Evolutionary conservation across 768 basidiomycete genomes (phyloP).

Genomic region (Kwoniella sp.): DNA sequence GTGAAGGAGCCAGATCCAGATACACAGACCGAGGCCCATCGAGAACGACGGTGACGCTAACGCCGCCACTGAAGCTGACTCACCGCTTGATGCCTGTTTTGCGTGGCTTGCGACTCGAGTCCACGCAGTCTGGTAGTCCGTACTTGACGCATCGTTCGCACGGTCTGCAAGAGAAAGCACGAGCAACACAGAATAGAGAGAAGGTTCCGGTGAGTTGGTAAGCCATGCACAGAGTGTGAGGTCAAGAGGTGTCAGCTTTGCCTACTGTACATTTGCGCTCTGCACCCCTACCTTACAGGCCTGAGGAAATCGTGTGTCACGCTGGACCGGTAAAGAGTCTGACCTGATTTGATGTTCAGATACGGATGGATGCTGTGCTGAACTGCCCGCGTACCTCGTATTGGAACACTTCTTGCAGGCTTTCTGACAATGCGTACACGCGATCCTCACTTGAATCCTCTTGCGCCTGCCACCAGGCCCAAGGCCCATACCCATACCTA

Average conservation of each 20-base stretch:
- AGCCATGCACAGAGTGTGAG: neutral
- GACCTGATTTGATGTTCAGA: neutral
- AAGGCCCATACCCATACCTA: neutral
- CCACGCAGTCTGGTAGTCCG: constrained; percentile 46
- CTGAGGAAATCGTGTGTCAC: too few relatives aligned
- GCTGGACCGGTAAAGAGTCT: too few relatives aligned
- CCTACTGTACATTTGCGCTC: too few relatives aligned
- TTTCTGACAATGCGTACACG: constrained; percentile 55
- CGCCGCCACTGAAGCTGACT: too few relatives aligned
- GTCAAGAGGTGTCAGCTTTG: too few relatives aligned
- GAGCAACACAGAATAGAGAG: too few relatives aligned
- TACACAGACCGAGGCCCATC: too few relatives aligned
- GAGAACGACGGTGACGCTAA: too few relatives aligned
- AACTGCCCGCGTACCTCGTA: constrained; percentile 46
- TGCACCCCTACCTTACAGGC: too few relatives aligned
- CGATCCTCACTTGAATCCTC: constrained; percentile 49
- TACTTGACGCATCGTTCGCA: constrained; percentile 54
- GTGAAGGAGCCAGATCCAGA: too few relatives aligned
- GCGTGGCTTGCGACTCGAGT: constrained; percentile 47
- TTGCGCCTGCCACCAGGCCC: constrained; percentile 36
- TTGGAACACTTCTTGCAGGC: constrained; percentile 56
- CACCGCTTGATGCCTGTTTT: constrained; percentile 54
- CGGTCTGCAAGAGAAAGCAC: constrained; percentile 27
- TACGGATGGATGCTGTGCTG: neutral
- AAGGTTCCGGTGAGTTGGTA: neutral